Base-by-base conservation (phyloP, 495 filamentous ascomycete genomes). In the Rhizodiscina lignyota region DNA sequence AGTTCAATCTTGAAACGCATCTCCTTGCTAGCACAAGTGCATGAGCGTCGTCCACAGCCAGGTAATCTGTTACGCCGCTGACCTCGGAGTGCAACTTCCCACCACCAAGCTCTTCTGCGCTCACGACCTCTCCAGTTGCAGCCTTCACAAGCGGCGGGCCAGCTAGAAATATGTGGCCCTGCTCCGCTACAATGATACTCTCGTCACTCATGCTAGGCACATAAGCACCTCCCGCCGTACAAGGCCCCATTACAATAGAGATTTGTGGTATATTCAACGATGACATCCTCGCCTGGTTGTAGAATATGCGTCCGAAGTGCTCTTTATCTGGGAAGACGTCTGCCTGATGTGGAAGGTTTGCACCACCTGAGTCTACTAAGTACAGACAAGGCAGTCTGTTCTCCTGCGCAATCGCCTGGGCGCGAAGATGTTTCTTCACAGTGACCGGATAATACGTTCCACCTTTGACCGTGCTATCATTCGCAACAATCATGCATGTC, bases 391-490 rank as follows among this genome's bases (percentile, higher is more conserved):
- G 78, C 3, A 82, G 53, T 42, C 66, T 73, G 50, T 96, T 97
- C 55, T 96, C 80, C 41, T 82, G 70, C 2, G 89, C 89, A 37
- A 96, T 78, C 18, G 73, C 77, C 55, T 97, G 89, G 17, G 89
- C 89, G 37, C 89, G 74, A 11, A 96, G 64, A 58, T 96, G 91
- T 60, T 97, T 97, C 63, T 94, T 94, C 21, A 97, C 85, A 1
- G 89, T 97, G 35, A 97, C 86, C 0, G 89, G 89, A 55, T 85
- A 96, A 60, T 97, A 97, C 2, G 91, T 94, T 31, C 89, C 89
- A n/a, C 91, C 89, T 60, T 97, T 97, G 68, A 36, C 34, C 56
- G 89, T 97, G 63, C 80, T 87, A 52, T 97, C 89, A 48, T 97
- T 97, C 18, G 85, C 89, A 31, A 97, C 80, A 42, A 97, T 81